phyloP scores from a whole-genome alignment of 176 grass and related monocot genomes.

The Chrysopogon serrulatus region DNA sequence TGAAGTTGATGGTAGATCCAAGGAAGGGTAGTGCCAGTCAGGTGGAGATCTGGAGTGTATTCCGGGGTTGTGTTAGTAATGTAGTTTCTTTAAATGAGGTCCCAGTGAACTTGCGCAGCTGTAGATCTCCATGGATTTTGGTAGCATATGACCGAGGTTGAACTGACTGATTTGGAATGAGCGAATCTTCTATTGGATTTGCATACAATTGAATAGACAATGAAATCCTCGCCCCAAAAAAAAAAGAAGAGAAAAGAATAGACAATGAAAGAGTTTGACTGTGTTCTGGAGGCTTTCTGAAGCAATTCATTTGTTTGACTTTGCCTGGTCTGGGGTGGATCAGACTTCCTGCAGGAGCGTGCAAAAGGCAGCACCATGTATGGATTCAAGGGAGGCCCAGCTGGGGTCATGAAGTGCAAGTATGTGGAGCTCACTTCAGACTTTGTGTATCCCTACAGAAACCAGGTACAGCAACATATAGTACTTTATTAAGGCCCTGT shows the following conservation, averaged over 20 bases:
- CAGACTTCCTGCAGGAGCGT: slow-evolving; percentile 81
- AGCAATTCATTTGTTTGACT: neutral
- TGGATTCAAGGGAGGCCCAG: slow-evolving; percentile 94
- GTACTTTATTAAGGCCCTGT: neutral
- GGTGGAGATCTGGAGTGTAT: slow-evolving; percentile 18
- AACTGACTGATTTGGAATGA: neutral
- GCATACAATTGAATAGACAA: neutral
- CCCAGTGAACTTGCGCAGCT: neutral
- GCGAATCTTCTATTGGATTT: neutral
- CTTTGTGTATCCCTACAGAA: slow-evolving; percentile 95
- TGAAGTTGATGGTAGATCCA: neutral
- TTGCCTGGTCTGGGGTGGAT: neutral
- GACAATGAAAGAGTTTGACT: neutral
- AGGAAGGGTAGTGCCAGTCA: neutral
- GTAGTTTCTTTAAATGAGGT: neutral
- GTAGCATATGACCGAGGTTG: neutral
- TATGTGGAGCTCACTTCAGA: slow-evolving; percentile 74
- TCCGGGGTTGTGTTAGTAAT: too few species aligned
- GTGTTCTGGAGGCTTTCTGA: neutral
- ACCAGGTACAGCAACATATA: slow-evolving; percentile 58
- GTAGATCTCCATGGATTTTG: slow-evolving; percentile 20
- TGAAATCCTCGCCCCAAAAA: too few species aligned
- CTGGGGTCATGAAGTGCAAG: slow-evolving; percentile 95
- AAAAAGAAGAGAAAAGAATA: too few species aligned
- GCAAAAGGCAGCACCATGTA: slow-evolving; percentile 74